Percentiles rank a stretch among this genome's conserved stretches.
Conservation (phyloP, 805 yeast genomes). For the Metschnikowia kofuensis region DNA sequence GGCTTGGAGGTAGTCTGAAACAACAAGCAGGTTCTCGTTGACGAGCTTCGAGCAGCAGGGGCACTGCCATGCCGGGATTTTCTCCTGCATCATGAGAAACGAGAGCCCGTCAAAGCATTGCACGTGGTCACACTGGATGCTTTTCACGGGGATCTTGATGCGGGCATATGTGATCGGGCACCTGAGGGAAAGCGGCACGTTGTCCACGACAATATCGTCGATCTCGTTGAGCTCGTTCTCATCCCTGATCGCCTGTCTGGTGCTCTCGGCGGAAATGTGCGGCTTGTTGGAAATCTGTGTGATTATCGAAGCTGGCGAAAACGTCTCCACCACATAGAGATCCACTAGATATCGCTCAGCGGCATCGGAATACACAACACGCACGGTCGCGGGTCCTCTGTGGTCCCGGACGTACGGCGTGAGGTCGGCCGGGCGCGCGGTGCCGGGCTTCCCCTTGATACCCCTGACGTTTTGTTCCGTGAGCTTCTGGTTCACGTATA, state of each 20-base stretch:
- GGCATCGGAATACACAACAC: slow-evolving; percentile 58
- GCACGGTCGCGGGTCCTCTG: slow-evolving; percentile 34
- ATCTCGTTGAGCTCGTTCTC: slow-evolving; percentile 45
- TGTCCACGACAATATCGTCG: slow-evolving; percentile 68
- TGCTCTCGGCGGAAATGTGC: slow-evolving; percentile 51
- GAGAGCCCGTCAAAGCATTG: slow-evolving; percentile 85
- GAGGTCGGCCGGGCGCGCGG: slow-evolving; percentile 79
- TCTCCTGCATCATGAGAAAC: slow-evolving; percentile 71
- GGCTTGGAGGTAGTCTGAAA: slow-evolving; percentile 71
- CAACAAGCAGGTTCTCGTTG: slow-evolving; percentile 54
- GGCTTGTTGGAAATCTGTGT: slow-evolving; percentile 31
- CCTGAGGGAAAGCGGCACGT: slow-evolving; percentile 62
- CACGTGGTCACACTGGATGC: slow-evolving; percentile 70
- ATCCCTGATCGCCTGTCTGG: slow-evolving; percentile 44
- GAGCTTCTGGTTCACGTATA: slow-evolving; percentile 56
- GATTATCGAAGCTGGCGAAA: slow-evolving; percentile 23
- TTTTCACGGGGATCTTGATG: slow-evolving; percentile 69
- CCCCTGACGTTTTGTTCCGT: slow-evolving; percentile 52
- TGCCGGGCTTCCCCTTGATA: slow-evolving; percentile 69
- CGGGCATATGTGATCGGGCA: slow-evolving; percentile 78
- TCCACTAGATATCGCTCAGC: slow-evolving; percentile 48
- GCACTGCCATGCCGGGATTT: slow-evolving; percentile 83
- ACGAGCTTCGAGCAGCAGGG: slow-evolving; percentile 69
- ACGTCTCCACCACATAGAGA: slow-evolving; percentile 54
- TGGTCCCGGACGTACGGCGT: slow-evolving; percentile 43